These are phyloP conservation scores for Ganoderma boninense DNA, from an alignment of 1,284 basidiomycete species.

Conservation along the genomic window DNA sequence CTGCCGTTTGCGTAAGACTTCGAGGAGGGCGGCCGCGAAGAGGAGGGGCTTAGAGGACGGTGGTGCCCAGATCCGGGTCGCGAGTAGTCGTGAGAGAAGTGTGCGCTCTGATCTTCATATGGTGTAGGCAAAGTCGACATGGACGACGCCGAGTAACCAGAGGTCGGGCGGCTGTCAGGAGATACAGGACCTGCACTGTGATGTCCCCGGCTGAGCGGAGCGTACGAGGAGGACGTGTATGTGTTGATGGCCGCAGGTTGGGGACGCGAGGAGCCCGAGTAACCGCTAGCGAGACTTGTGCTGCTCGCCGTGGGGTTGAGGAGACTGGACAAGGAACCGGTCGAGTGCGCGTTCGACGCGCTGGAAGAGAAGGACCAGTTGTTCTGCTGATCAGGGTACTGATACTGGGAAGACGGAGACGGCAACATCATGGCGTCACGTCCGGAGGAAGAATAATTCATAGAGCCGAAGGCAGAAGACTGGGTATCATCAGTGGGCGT, in stretches of 20 bases:
- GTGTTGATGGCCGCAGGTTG: slow-evolving; percentile 69
- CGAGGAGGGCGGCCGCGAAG: slow-evolving; percentile 67
- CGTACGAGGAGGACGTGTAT: slow-evolving; percentile 67
- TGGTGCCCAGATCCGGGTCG: slow-evolving; percentile 78
- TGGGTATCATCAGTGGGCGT: slow-evolving; percentile 73
- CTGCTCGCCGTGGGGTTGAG: slow-evolving; percentile 69
- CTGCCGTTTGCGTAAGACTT: slow-evolving; percentile 58
- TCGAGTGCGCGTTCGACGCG: slow-evolving; percentile 67
- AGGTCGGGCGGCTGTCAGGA: slow-evolving; percentile 83
- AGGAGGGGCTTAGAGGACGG: slow-evolving; percentile 48
- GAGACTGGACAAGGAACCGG: slow-evolving; percentile 76
- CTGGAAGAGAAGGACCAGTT: slow-evolving; percentile 69
- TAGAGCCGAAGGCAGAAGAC: slow-evolving; percentile 60
- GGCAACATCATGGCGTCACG: slow-evolving; percentile 51
- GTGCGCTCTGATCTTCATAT: slow-evolving; percentile 65
- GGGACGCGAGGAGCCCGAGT: slow-evolving; percentile 43
- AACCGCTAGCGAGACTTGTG: slow-evolving; percentile 49
- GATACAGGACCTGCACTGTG: slow-evolving; percentile 77
- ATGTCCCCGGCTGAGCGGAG: slow-evolving; percentile 65
- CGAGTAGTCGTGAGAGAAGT: slow-evolving; percentile 64
- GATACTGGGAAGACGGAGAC: slow-evolving; percentile 63
- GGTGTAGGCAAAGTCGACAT: slow-evolving; percentile 68
- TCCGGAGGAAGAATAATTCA: slow-evolving; percentile 56
- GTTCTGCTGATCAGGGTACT: slow-evolving; percentile 59
- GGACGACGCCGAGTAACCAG: slow-evolving; percentile 83